These are phyloP conservation scores for Clonostachys chloroleuca DNA, from an alignment of 2,329 filamentous ascomycete species.

Conservation along the genomic window DNA sequence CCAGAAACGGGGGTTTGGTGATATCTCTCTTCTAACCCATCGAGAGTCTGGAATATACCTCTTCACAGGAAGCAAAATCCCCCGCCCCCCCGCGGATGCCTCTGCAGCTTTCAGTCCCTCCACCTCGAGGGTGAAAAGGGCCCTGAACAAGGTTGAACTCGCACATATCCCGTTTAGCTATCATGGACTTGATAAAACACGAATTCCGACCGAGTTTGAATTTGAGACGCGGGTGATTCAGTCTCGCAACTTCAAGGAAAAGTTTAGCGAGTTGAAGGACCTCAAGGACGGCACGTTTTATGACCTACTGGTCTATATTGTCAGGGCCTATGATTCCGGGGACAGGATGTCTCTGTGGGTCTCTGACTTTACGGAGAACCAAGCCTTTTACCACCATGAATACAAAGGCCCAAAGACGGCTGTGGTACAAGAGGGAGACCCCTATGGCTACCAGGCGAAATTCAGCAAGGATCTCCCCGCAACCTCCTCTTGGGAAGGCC, in stretches of 20 bases:
- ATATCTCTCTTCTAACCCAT: constrained; percentile 39
- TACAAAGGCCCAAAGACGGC: not conserved
- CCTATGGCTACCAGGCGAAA: constrained; percentile 44
- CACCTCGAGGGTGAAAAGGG: constrained; percentile 9
- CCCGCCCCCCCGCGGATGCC: constrained; percentile 30
- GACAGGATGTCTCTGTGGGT: constrained; percentile 63
- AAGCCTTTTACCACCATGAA: constrained; percentile 50
- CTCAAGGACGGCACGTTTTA: constrained; percentile 52
- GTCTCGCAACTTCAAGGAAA: constrained; percentile 43
- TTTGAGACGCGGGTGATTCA: constrained; percentile 31
- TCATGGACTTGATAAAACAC: constrained; percentile 33
- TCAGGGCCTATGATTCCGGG: constrained; percentile 39
- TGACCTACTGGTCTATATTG: constrained; percentile 69
- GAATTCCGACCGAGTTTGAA: constrained; percentile 33
- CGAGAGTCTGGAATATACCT: constrained; percentile 21
- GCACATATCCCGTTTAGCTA: constrained; percentile 44
- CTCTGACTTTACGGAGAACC: constrained; percentile 78
- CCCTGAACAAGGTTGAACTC: constrained; percentile 20
- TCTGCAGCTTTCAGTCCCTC: constrained; percentile 15
- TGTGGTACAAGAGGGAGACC: constrained; percentile 43
- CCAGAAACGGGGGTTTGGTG: constrained; percentile 23
- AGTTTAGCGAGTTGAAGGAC: constrained; percentile 63
- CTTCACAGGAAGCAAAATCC: constrained; percentile 25
- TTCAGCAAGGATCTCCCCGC: constrained; percentile 9
- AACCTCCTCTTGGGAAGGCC: constrained; percentile 59